Evolutionary conservation across 1,284 basidiomycete species (phyloP).

Genomic region (Dichomitus squalens): DNA sequence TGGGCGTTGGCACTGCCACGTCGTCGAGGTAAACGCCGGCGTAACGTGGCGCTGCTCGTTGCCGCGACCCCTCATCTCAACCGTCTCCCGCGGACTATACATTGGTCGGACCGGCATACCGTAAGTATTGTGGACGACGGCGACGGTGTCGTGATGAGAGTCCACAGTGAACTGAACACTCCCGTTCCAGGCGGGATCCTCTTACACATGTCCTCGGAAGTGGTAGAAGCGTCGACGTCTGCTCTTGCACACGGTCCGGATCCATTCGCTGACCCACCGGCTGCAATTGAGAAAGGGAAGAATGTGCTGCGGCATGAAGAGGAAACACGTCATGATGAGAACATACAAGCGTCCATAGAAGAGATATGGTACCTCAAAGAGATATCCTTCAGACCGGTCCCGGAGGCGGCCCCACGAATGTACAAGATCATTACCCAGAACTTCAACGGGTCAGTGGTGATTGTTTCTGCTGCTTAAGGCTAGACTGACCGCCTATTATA

Average conservation of each 20-base stretch:
- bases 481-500: constrained; percentile 7
- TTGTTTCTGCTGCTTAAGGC: neutral
- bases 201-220: neutral
- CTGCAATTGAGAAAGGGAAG: neutral
- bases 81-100: neutral
- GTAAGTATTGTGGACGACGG: neutral
- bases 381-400: constrained; percentile 51
- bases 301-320: neutral
- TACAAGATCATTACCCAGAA: constrained; percentile 82
- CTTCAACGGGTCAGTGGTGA: constrained; percentile 66
- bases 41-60: neutral
- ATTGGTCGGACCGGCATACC: neutral
- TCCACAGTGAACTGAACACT: neutral
- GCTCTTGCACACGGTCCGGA: neutral
- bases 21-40: neutral
- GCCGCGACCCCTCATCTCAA: neutral
- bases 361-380: constrained; percentile 83
- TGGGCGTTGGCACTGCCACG: neutral
- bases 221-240: neutral
- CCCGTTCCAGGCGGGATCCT: neutral
- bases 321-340: neutral
- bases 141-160: too few relatives aligned
- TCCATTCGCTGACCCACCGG: neutral
- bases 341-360: constrained; percentile 22
- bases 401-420: constrained; percentile 36